Base-by-base conservation (phyloP, 345 rosid genomes). In the Clarkia xantiana region DNA sequence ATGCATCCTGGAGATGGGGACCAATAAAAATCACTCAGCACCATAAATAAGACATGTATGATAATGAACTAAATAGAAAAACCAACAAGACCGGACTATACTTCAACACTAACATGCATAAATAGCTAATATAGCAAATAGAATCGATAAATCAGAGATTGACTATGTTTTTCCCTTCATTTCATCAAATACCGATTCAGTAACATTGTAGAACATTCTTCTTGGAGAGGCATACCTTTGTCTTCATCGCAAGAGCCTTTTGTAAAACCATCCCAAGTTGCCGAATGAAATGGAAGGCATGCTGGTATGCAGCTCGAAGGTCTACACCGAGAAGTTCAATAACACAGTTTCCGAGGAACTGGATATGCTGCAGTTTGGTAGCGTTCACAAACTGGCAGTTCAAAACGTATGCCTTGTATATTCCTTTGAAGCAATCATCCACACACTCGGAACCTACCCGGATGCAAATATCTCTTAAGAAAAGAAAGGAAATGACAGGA, bases 311-410 rank as follows among this genome's bases (percentile, higher is more conserved):
- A 65, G 84, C 75, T 45, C 80, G 79, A 44, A 81, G 80, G 69
- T 91, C 86, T 34, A 86, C 85, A 51, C 96, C 76, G 0, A 86
- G 78, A 67, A 91, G 84, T 69, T 91, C 96, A 39, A 82, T 69
- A 40, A 78, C 71, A 49, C 95, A 86, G 61, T 86, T 84, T 13
- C 87, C 76, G 44, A 84, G 96, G 70, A 91, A 84, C 14, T 86
- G 81, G 42, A 91, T 80, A 25, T 82, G 94, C 63, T 72, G 86
- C 57, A 91, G 60, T 48, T 84, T 84, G 29, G 62, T 63, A 18
- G 87, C 94, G 72, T 84, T 91, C 62, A 91, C 68, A 62, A 75
- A 84, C 68, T 77, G 89, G 64, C 95, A 81, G 70, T 84, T 91
- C 73, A 91, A 52, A 54, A 91, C 84, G 66, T 80, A 91, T 10